Evolutionary conservation across 73 alveolate genomes (phyloP).

Genomic region (Durusdinium trenchii): DNA sequence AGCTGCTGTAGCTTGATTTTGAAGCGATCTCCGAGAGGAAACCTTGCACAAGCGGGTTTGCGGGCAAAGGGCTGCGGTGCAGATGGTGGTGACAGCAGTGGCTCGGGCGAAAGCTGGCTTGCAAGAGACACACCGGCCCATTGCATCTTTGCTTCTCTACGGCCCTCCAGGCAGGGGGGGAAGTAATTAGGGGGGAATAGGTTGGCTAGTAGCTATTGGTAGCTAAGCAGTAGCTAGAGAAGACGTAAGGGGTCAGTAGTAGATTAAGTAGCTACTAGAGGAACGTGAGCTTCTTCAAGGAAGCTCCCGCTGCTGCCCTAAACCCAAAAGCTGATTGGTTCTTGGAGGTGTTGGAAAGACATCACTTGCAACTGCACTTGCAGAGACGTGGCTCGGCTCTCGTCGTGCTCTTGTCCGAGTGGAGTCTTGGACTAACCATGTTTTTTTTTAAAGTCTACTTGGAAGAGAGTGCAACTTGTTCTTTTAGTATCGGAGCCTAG

Average conservation of each 20-base stretch:
- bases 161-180: constrained; percentile 67
- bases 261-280: too few species aligned
- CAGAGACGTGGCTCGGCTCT: constrained; percentile 83
- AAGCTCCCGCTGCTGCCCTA: too few species aligned
- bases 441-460: too few species aligned
- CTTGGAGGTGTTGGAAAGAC: constrained; percentile 68
- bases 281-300: too few species aligned
- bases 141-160: constrained; percentile 64
- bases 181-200: background rate
- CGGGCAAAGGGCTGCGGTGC: constrained; percentile 76
- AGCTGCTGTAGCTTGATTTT: too few species aligned
- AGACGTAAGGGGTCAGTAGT: too few species aligned
- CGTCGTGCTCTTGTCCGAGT: constrained; percentile 70
- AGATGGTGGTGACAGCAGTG: constrained; percentile 49
- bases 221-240: too few species aligned
- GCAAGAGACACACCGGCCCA: constrained; percentile 77
- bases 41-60: constrained; percentile 43
- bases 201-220: too few species aligned
- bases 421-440: background rate
- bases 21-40: too few species aligned
- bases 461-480: too few species aligned
- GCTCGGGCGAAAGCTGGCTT: constrained; percentile 70
- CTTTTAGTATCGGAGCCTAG: too few species aligned
- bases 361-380: constrained; percentile 60
- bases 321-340: too few species aligned